Evolutionary conservation across 2,329 filamentous ascomycete genomes (phyloP).

Genomic region (Lecanoromycetidae sp.): DNA sequence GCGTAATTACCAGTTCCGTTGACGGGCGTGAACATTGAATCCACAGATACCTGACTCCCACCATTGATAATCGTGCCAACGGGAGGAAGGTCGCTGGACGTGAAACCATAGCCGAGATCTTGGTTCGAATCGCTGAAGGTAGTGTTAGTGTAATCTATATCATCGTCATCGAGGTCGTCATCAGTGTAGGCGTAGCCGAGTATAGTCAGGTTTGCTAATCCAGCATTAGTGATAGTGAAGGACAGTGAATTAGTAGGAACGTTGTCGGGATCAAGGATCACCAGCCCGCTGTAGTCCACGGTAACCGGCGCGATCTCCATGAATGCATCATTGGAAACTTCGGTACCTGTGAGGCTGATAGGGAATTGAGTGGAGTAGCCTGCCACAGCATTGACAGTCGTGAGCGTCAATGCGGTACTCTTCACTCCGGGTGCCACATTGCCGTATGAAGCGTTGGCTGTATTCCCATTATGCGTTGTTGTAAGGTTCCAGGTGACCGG

Average conservation of each 20-base stretch:
- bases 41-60: slow-evolving; percentile 2
- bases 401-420: slow-evolving; percentile 26
- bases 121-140: not conserved
- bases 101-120: slow-evolving; percentile 8
- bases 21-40: slow-evolving; percentile 5
- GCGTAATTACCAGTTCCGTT: slow-evolving; percentile 6
- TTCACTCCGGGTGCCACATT: slow-evolving; percentile 27
- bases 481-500: slow-evolving; percentile 31
- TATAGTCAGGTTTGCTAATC: slow-evolving; percentile 2
- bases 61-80: slow-evolving; percentile 4
- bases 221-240: slow-evolving; percentile 9
- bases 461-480: slow-evolving; percentile 7
- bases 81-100: slow-evolving; percentile 8
- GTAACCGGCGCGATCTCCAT: slow-evolving; percentile 8
- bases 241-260: not conserved
- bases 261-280: not conserved
- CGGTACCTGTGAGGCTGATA: slow-evolving; percentile 12
- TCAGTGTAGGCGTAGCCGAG: slow-evolving; percentile 10
- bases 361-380: slow-evolving; percentile 13
- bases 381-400: slow-evolving; percentile 3
- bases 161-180: slow-evolving; percentile 10
- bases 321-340: slow-evolving; percentile 7
- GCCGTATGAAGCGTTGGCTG: slow-evolving; percentile 18
- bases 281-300: slow-evolving; percentile 11
- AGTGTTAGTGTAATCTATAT: slow-evolving; percentile 8